A percentile compares a stretch with the other conserved stretches of the same genome.
phyloP scores from a whole-genome alignment of 805 yeast species.

The Kazachstania psychrophila region DNA sequence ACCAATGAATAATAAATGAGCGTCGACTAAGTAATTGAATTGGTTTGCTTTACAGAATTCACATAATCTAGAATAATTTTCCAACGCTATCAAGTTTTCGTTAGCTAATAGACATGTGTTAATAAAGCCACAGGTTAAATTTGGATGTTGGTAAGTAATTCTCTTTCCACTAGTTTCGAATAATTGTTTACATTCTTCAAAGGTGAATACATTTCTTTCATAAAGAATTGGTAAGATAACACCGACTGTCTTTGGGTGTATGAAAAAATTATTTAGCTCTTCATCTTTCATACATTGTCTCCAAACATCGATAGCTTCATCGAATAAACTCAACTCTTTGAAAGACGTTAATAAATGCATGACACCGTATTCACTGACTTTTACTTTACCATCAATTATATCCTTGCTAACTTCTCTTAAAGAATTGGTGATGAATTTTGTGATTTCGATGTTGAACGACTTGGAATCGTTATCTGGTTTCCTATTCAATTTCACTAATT shows the following conservation, averaged over 20 bases:
- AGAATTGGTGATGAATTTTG: conserved; percentile 36
- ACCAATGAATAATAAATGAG: conserved; percentile 68
- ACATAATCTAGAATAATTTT: conserved; percentile 48
- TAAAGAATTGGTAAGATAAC: conserved; percentile 56
- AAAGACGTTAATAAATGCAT: conserved; percentile 45
- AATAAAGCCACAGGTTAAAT: conserved; percentile 57
- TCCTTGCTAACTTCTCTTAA: conserved; percentile 41
- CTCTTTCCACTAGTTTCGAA: conserved; percentile 34
- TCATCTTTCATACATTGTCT: conserved; percentile 30
- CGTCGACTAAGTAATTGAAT: conserved; percentile 46
- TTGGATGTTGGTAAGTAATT: conserved; percentile 25
- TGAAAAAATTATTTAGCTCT: conserved; percentile 30
- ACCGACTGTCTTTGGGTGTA: conserved; percentile 55
- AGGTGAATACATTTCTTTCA: conserved; percentile 41
- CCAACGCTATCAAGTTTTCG: conserved; percentile 53
- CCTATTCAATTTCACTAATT: conserved; percentile 40
- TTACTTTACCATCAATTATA: conserved; percentile 34
- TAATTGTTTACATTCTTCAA: conserved; percentile 46
- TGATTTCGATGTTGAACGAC: conserved; percentile 42
- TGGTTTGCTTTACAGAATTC: conserved; percentile 13
- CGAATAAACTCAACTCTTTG: conserved; percentile 45
- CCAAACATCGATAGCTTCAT: conserved; percentile 61
- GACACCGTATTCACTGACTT: conserved; percentile 40
- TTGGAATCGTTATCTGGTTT: conserved; percentile 50
- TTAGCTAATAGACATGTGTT: conserved; percentile 55